Evolutionary conservation across 202 grass and related monocot species (phyloP).

Genomic region (Elaeis oleifera): DNA sequence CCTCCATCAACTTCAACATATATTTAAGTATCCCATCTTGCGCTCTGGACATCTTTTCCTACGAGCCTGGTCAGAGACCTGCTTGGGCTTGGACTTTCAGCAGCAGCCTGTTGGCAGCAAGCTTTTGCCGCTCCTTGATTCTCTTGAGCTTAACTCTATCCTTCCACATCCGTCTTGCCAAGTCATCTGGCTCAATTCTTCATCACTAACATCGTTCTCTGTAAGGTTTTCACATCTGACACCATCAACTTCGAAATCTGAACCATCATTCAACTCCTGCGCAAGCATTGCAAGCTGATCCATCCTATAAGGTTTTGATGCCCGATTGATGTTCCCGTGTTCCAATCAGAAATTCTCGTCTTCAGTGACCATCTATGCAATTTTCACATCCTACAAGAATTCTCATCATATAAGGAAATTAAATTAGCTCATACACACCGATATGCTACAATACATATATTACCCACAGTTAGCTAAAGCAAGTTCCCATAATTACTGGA

Average conservation of each 20-base stretch:
- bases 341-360: too few relatives aligned
- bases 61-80: background rate
- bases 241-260: constrained; percentile 66
- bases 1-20: constrained; percentile 23
- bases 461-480: too few relatives aligned
- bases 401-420: too few relatives aligned
- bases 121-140: constrained; percentile 68
- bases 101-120: constrained; percentile 34
- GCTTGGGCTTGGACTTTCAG: constrained; percentile 44
- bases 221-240: constrained; percentile 45
- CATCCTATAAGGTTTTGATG: constrained; percentile 13
- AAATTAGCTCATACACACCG: too few relatives aligned
- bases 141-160: constrained; percentile 71
- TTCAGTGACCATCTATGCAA: too few relatives aligned
- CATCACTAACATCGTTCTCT: constrained; percentile 92
- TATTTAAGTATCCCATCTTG: constrained; percentile 21
- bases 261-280: constrained; percentile 47
- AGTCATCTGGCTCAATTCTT: constrained; percentile 82
- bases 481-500: too few relatives aligned
- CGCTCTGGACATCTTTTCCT: constrained; percentile 7
- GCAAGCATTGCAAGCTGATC: constrained; percentile 56
- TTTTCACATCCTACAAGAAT: too few relatives aligned
- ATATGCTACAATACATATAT: too few relatives aligned
- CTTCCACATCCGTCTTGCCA: constrained; percentile 90
- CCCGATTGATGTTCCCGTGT: background rate